Base-by-base conservation (phyloP, 306 rosid genomes). In the Quercus ilex region DNA sequence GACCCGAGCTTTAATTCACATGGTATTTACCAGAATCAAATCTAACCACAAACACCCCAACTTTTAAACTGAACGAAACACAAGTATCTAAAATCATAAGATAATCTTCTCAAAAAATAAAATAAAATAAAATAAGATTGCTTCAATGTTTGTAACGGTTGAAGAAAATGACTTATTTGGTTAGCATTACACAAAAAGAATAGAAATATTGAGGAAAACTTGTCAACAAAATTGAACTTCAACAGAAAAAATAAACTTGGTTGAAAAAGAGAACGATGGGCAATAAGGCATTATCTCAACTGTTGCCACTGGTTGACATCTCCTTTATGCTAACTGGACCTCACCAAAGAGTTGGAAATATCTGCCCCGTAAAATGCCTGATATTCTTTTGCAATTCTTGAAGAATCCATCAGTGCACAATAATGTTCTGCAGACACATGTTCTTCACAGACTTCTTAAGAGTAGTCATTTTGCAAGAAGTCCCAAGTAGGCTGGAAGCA, bases 391-490 rank as follows among this genome's bases (percentile, higher is more conserved):
- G 5, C n/a, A 30, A 35, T 20, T 19, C 58, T 38, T 43, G 49
- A 73, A 65, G 59, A 68, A 65, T 58, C 78, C 83, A 53, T 82
- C 67, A 41, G 76, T 65, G 13, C 55, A 73, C 46, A 71, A 53
- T 1, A 18, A 35, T 49, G 9, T 69, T 71, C 77, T 23, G 79
- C 38, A 38, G 80, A 49, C 7, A 28, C 26, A 26, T 68, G 60
- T 46, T 15, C 78, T 80, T 68, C 81, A 35, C 21, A 52, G 49
- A 69, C n/a, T 56, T 20, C 19, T 35, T 7, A 4, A 23, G 58
- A 62, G 38, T 49, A 72, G 52, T 69, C 56, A 63, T 76, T 77
- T 19, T 53, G 77, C 75, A 69, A 60, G 46, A 71, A 68, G 78
- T 84, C 43, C 71, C 71, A 23, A 59, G 33, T 41, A 55, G 46